Base-by-base conservation (phyloP, 768 basidiomycete genomes). In the Lepiota subincarnata region DNA sequence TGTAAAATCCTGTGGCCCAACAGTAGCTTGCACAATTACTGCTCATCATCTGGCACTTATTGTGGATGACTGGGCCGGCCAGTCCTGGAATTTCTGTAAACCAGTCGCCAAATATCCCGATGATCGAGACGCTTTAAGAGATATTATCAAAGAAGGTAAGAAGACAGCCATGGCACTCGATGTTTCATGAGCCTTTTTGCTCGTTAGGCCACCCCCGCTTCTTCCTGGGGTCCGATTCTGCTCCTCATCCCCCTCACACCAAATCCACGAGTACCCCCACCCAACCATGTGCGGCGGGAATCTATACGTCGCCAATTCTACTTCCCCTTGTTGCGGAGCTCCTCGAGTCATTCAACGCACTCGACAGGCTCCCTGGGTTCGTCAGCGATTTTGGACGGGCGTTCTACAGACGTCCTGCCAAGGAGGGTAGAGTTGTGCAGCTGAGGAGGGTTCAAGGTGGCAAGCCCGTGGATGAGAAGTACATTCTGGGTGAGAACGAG, bases 201-300 rank as follows among this genome's bases (percentile, higher is more conserved):
- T 48, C 6, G 22, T 16, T 56, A 84, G 95, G 95, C 3, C 89
- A 96, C 68, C 87, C 92, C 3, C 85, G 90, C 44, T 99, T 99
- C 71, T 99, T 99, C 81, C 77, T 99, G 51, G 97, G 97, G 16
- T 95, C 92, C 14, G 97, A 99, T 70, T 93, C 90, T 24, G 97
- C 97, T 1, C 97, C 97, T 37, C 97, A 99, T 68, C 85, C 89
- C 4, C 77, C 78, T 26, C 66, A 73, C 24, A 73, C 77, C 49
- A 87, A 93, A 68, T 79, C 87, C 3, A 83, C 80, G 14, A 81
- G 89, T 56, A 80, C 84, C 4, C 86, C 89, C 6, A 70, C 70
- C 16, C 77, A 83, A 28, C 74, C 83, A 14, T 99, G 97, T 68
- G 95, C 97, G 1, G 97, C 97, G 8, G 97, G 97, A 0, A 84